Evolutionary conservation across 2,329 filamentous ascomycete species (phyloP).

Genomic region (Stemphylium lycopersici): DNA sequence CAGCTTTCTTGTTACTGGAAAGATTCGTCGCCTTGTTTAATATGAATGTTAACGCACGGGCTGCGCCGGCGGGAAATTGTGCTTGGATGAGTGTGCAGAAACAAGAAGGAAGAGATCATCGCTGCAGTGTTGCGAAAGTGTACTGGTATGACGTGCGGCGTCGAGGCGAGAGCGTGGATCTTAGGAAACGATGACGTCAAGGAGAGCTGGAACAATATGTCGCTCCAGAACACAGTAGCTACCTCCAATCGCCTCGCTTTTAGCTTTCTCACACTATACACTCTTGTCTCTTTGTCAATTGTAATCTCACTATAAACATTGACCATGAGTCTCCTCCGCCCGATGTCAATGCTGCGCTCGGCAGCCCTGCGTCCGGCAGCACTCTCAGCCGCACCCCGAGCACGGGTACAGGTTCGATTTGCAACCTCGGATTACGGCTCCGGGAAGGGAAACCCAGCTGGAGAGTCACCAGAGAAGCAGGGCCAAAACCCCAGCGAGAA

Average conservation of each 20-base stretch:
- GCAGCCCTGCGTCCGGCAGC: constrained; percentile 29
- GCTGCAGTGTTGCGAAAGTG: constrained; percentile 4
- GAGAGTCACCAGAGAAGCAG: constrained; percentile 53
- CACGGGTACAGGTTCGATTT: constrained; percentile 41
- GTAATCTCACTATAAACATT: background rate
- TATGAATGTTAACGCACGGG: no score
- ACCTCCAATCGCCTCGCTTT: background rate
- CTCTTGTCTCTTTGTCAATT: constrained; percentile 6
- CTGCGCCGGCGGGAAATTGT: background rate
- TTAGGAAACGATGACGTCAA: constrained; percentile 15
- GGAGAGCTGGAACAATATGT: constrained; percentile 5
- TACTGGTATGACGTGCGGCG: constrained; percentile 10
- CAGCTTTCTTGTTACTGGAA: no score
- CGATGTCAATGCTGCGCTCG: constrained; percentile 37
- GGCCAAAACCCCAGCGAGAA: constrained; percentile 48
- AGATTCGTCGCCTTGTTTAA: no score
- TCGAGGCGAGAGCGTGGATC: background rate
- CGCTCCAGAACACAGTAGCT: background rate
- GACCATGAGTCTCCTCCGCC: constrained; percentile 43
- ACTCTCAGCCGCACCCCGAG: constrained; percentile 33
- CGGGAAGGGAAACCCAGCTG: constrained; percentile 50
- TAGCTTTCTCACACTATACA: background rate
- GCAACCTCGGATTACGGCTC: constrained; percentile 52
- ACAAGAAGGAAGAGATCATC: constrained; percentile 1
- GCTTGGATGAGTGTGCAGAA: background rate